phyloP scores from a whole-genome alignment of 768 basidiomycete species.

The Boletus sp. region DNA sequence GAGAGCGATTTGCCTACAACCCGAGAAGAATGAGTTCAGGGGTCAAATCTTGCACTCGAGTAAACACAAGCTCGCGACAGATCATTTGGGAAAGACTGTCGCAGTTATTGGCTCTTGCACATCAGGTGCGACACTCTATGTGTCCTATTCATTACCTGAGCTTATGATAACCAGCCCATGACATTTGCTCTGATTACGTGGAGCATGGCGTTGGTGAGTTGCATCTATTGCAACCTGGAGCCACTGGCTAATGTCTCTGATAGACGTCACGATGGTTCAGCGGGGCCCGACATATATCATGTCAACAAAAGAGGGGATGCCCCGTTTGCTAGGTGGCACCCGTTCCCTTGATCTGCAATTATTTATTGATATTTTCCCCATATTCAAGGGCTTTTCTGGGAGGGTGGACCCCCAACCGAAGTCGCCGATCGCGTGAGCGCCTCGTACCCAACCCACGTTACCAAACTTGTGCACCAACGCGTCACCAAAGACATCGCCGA shows the following conservation, averaged over 20 bases:
- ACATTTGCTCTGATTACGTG: constrained; percentile 47
- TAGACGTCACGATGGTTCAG: constrained; percentile 50
- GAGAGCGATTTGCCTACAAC: not conserved
- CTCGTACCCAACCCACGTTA: constrained; percentile 40
- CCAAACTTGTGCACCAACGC: constrained; percentile 35
- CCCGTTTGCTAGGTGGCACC: constrained; percentile 19
- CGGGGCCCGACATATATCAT: constrained; percentile 55
- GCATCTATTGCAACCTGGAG: not conserved
- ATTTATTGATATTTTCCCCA: not conserved
- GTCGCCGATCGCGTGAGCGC: constrained; percentile 54
- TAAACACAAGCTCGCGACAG: constrained; percentile 51
- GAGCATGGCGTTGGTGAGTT: constrained; percentile 44
- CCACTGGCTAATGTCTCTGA: not conserved
- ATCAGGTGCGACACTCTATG: constrained; percentile 41
- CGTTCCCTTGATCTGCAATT: constrained; percentile 13
- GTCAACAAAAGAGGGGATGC: constrained; percentile 41
- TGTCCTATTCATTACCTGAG: not conserved
- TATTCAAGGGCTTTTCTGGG: constrained; percentile 38
- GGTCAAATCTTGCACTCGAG: constrained; percentile 62
- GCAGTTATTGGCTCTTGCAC: constrained; percentile 68
- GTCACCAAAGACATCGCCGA: constrained; percentile 46
- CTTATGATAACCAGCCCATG: constrained; percentile 39
- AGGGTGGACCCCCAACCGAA: constrained; percentile 47
- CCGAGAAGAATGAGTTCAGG: constrained; percentile 52
- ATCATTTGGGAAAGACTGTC: constrained; percentile 67